Conservation (phyloP, 2,329 filamentous ascomycete species). For the Phyllosticta capitalensis region DNA sequence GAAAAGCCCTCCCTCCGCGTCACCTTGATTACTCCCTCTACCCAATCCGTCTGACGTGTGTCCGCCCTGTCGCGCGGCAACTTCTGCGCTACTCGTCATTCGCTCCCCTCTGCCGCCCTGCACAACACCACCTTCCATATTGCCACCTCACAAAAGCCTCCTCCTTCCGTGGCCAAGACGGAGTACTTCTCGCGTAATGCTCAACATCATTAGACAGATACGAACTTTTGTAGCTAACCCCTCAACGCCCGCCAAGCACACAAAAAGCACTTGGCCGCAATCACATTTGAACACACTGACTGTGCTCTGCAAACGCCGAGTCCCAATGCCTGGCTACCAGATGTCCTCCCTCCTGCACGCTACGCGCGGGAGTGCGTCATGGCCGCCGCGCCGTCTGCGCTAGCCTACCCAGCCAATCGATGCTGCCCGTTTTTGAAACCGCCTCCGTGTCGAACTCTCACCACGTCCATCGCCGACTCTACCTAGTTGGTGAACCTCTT, state of each 20-base stretch:
- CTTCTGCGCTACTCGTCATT: not conserved
- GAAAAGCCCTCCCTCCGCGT: not conserved
- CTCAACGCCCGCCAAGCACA: not conserved
- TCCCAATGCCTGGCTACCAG: not conserved
- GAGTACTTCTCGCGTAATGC: not conserved
- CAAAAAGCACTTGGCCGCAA: not conserved
- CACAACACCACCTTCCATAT: not conserved
- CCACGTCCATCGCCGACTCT: not conserved
- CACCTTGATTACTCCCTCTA: not conserved
- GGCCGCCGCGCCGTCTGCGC: not conserved
- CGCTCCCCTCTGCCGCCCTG: not conserved
- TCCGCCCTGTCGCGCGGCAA: not conserved
- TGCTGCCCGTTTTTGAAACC: not conserved
- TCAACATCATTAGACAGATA: not conserved
- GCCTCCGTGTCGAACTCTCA: not conserved
- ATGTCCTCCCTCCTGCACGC: not conserved
- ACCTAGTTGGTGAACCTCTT: conserved; percentile 27
- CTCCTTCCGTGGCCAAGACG: not conserved
- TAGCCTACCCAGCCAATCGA: not conserved
- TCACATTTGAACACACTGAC: not conserved
- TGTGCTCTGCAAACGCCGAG: not conserved
- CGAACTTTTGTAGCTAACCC: not conserved
- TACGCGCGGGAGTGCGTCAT: not conserved
- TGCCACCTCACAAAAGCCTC: not conserved
- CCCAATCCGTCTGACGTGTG: not conserved